These are phyloP conservation scores for Lippia alba DNA, from an alignment of 305 asterid genomes.

Conservation along the genomic window DNA sequence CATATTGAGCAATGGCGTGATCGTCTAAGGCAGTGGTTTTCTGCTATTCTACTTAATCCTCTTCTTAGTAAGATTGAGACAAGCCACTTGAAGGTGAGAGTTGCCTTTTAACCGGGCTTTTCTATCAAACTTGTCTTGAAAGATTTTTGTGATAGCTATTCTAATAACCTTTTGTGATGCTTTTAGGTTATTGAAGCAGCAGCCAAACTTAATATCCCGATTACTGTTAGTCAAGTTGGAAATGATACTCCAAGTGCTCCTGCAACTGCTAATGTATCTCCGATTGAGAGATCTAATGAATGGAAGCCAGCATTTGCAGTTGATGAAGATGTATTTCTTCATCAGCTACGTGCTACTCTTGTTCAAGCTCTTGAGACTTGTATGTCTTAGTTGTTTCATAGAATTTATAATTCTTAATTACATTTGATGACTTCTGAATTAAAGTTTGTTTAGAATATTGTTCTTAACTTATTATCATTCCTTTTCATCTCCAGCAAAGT, in stretches of 20 bases:
- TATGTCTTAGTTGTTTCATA: conserved; percentile 47
- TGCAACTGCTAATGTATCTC: conserved; percentile 54
- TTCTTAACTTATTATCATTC: conserved; percentile 12
- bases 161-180: not conserved
- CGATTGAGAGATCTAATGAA: conserved; percentile 62
- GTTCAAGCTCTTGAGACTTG: conserved; percentile 75
- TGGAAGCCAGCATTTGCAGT: conserved; percentile 88
- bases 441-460: conserved; percentile 14
- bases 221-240: conserved; percentile 82
- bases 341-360: conserved; percentile 78
- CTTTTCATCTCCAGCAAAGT: conserved; percentile 58
- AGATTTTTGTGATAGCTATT: too few relatives aligned
- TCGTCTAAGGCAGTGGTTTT: conserved; percentile 92
- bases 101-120: not conserved
- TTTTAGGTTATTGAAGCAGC: conserved; percentile 85
- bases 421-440: conserved; percentile 18
- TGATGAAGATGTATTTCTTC: conserved; percentile 90
- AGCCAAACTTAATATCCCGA: conserved; percentile 66
- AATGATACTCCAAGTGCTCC: conserved; percentile 61
- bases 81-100: conserved; percentile 81
- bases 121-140: too few relatives aligned
- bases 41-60: conserved; percentile 75
- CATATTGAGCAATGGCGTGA: conserved; percentile 93
- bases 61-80: conserved; percentile 73
- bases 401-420: conserved; percentile 21